Base-by-base conservation (phyloP, 2,329 filamentous ascomycete genomes). In the Amauroascus verrucosus region DNA sequence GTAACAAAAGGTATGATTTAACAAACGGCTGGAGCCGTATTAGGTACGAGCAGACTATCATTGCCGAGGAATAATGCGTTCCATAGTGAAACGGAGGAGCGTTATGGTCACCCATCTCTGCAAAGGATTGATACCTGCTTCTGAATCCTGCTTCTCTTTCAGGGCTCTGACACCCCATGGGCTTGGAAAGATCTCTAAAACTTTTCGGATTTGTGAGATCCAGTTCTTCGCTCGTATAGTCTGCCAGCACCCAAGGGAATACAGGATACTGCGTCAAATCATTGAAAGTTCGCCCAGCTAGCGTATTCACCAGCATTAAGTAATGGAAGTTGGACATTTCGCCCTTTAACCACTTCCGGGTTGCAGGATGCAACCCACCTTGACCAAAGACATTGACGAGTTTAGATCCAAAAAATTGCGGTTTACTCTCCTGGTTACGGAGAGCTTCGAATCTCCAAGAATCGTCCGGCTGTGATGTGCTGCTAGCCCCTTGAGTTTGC, bases 321-420 rank as follows among this genome's bases (percentile, higher is more conserved):
- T 98, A 98, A 68, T 97, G 89, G 63, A 98, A 98, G 67, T 98
- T 98, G 13, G 91, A 97, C 48, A 97, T 88, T 63, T 98, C 93
- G 11, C 94, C 93, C 65, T 84, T 85, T 55, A 93, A 80, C 93
- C 93, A 98, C 66, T 84, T 85, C 59, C 85, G 84, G 63, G 93
- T 95, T 7, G 88, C 83, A 8, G 90, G 87, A 59, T 89, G 90
- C 67, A 85, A 86, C 0, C 86, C 80, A 0, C 82, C 83, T 20
- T 88, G 81, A 58, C 89, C 88, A 74, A 98, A 97, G 11, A 96
- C 87, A 58, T 84, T 95, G 20, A 88, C 89, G 62, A 97, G 90
- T 62, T 91, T 91, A 13, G 87, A 89, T 0, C 91, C 88, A 35
- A 98, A 78, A 1, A 80, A 78, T 61, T 83, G 79, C 6, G 81